Evolutionary conservation across 2,329 filamentous ascomycete species (phyloP), one percentile per base, ranked within the genome.

Genomic region (Rutstroemia sp.): DNA sequence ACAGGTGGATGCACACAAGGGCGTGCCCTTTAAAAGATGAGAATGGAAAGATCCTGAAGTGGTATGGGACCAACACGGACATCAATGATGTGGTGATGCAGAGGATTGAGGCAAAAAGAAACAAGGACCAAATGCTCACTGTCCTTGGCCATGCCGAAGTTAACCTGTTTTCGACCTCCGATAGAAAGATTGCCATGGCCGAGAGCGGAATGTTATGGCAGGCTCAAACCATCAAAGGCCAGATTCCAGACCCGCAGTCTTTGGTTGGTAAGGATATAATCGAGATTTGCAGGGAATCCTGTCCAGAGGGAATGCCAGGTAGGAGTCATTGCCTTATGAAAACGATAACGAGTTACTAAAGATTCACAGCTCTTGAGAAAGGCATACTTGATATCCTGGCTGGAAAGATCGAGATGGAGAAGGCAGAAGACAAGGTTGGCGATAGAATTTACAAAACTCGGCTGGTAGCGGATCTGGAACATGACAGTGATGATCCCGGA

Each of bases 21-120:
- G 64, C 61, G 5, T 57, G 51, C 17, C 61, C 63, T 7, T 54
- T 59, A 4, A 45, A 47, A 50, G 56, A 56, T 27, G 50, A 54
- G 1, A 19, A 48, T 6, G 61, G 63, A 3, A 56, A 55, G 3
- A 58, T 64, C 4, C 16, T 64, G 36, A 64, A 64, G 47, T 65
- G 64, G 64, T 63, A 64, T 45, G 64, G 63, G 14, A 65, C 64
- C 7, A 60, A 53, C 48, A 65, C 61, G 10, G 64, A 65, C 39
- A 64, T 65, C 34, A 62, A 63, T 38, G 60, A 65, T 39, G 40
- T 60, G 6, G 59, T 64, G 8, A 63, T 64, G 52, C 58, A 57
- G 17, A 56, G 64, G 30, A 64, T 61, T 25, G 59, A 61, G 45
- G 62, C 63, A 25, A 60, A 60, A 39, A 61, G 60, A 27, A 62